Conservation (phyloP, 2,329 filamentous ascomycete genomes). For the Fusarium drepaniforme region DNA sequence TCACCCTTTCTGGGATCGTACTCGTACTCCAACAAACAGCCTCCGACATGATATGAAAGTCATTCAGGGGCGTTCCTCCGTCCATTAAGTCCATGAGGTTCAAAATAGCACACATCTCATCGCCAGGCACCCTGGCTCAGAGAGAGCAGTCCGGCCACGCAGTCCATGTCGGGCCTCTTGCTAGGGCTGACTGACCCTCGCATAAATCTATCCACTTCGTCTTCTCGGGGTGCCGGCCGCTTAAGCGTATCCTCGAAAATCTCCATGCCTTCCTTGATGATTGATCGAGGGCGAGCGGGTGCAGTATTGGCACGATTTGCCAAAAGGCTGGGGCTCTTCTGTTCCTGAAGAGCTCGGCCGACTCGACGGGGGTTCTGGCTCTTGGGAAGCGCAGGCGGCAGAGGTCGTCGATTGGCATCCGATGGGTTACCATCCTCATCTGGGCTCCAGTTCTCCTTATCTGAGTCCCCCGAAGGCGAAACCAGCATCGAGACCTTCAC, state of each 20-base stretch:
- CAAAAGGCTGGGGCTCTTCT: slow-evolving; percentile 50
- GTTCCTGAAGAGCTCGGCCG: slow-evolving; percentile 57
- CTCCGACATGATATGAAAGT: slow-evolving; percentile 12
- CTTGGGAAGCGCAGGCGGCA: slow-evolving; percentile 50
- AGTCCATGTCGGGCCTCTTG: slow-evolving; percentile 86
- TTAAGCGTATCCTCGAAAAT: slow-evolving; percentile 66
- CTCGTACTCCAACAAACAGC: slow-evolving; percentile 29
- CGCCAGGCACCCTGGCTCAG: slow-evolving; percentile 94
- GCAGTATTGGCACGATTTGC: slow-evolving; percentile 56
- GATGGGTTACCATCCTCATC: slow-evolving; percentile 60
- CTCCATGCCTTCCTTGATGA: slow-evolving; percentile 52
- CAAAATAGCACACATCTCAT: slow-evolving; percentile 46
- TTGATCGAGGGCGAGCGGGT: slow-evolving; percentile 50
- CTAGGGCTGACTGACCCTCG: slow-evolving; percentile 72
- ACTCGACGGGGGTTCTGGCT: slow-evolving; percentile 54
- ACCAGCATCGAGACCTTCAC: slow-evolving; percentile 56
- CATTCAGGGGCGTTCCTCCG: slow-evolving; percentile 25
- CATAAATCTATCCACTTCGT: slow-evolving; percentile 83
- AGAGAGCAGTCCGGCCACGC: slow-evolving; percentile 88
- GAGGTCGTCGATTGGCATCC: slow-evolving; percentile 48
- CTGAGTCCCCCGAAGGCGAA: slow-evolving; percentile 73
- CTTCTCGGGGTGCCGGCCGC: slow-evolving; percentile 47
- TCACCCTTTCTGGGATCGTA: slow-evolving; percentile 29
- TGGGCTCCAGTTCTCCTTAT: slow-evolving; percentile 92
- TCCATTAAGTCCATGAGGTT: slow-evolving; percentile 22